Base-by-base conservation (phyloP, 371 early-diverging fungal genomes). In the Mucor plumbeus region DNA sequence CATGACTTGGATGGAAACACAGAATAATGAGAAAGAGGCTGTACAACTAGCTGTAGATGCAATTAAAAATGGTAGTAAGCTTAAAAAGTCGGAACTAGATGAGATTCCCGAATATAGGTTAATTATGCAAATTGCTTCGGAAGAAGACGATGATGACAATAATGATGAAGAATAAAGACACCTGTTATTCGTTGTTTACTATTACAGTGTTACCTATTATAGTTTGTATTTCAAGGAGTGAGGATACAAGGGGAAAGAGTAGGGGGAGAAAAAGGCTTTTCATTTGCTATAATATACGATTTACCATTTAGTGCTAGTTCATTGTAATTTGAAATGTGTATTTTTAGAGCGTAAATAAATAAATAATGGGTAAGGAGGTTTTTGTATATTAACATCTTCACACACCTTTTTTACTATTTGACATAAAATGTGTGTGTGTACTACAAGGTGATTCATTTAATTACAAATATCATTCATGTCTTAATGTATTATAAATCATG, bases 1-100 rank as follows among this genome's bases (percentile, higher is more conserved):
- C 61, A 84, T 86, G 65, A 79, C 81, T 1, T 91, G 89, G 89
- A 76, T 88, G 63, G 86, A 87, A 33, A 65, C 72, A 8, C 87
- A 86, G 56, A 57, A 68, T 13, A 50, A 33, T 35, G 82, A 83
- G n/a, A 67, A 55, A 21, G 88, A 89, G 59, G 75, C 74, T 7
- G 70, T 77, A 3, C 71, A 75, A 43, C 69, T 80, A 14, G 75
- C 72, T 11, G 21, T 73, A 13, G 75, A 75, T 59, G 76, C 79
- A 3, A 71, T 78, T 54, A 62, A 61, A n/a, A 73, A 71, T 31
- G 71, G 72, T 19, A 78, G 75, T 21, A 74, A 74, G 26, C 38
- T 74, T 40, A 65, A 59, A 5, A 63, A 59, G 17, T 50, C 35
- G 15, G 69, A 76, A 44, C 60, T 74, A n/a, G 64, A 69, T 34